Conservation (phyloP, 352 stramenopile species). For the Globisporangium viniferum region DNA sequence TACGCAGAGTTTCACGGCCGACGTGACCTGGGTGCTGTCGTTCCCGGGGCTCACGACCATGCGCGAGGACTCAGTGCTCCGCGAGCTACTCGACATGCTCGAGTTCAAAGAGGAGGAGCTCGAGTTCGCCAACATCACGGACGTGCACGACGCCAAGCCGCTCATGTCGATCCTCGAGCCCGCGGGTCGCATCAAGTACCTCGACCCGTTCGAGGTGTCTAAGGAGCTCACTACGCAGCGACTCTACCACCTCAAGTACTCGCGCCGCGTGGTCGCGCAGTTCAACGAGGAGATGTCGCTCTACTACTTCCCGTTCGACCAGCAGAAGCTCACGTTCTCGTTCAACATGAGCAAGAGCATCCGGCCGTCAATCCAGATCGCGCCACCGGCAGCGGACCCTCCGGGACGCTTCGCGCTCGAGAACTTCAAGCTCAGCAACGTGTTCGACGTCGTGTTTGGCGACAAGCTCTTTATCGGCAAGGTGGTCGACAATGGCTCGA, state of each 20-base stretch:
- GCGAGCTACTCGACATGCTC: slow-evolving; percentile 38
- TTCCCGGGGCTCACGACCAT: slow-evolving; percentile 36
- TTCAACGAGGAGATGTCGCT: slow-evolving; percentile 62
- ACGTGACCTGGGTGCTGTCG: slow-evolving; percentile 47
- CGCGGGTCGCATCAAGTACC: slow-evolving; percentile 26
- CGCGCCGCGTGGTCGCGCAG: slow-evolving; percentile 32
- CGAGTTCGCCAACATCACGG: slow-evolving; percentile 40
- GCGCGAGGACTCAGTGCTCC: slow-evolving; percentile 40
- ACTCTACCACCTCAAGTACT: slow-evolving; percentile 37
- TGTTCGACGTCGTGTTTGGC: slow-evolving; percentile 47
- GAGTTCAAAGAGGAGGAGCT: slow-evolving; percentile 40
- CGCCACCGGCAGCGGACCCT: slow-evolving; percentile 24
- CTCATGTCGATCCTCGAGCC: slow-evolving; percentile 27
- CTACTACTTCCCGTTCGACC: slow-evolving; percentile 56
- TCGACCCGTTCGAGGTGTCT: slow-evolving; percentile 7
- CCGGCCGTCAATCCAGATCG: slow-evolving; percentile 30
- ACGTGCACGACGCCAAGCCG: slow-evolving; percentile 29
- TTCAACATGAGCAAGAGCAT: slow-evolving; percentile 37
- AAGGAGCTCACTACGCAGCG: slow-evolving; percentile 10
- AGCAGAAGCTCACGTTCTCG: slow-evolving; percentile 52
- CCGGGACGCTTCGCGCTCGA: slow-evolving; percentile 37
- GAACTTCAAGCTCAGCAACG: slow-evolving; percentile 55
- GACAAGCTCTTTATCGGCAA: slow-evolving; percentile 51
- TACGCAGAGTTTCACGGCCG: slow-evolving; percentile 36
- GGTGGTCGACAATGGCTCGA: slow-evolving; percentile 28